phyloP scores from a whole-genome alignment of 345 rosid species.

The Eucalyptus sp. region DNA sequence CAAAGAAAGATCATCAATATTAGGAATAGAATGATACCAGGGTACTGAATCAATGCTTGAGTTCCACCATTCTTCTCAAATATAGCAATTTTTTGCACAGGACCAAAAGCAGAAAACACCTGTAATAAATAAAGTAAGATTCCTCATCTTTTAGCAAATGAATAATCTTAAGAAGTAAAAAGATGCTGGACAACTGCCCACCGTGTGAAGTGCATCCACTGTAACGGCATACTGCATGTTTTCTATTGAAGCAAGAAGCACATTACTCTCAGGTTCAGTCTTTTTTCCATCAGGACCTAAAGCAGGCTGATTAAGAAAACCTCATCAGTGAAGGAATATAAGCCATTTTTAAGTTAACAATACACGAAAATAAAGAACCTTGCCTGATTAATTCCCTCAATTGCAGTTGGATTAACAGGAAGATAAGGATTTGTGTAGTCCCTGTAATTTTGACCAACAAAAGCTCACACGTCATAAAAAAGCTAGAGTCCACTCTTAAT shows the following conservation, averaged over 20 bases:
- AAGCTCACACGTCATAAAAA: background rate
- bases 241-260: slow-evolving; percentile 90
- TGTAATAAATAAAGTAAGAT: slow-evolving; percentile 1
- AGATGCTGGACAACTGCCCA: slow-evolving; percentile 15
- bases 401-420: slow-evolving; percentile 94
- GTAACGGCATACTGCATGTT: slow-evolving; percentile 99
- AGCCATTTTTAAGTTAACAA: background rate
- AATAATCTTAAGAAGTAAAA: background rate
- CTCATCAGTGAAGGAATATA: background rate
- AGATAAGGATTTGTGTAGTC: slow-evolving; percentile 96
- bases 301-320: slow-evolving; percentile 35
- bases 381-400: slow-evolving; percentile 76
- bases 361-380: background rate
- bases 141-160: background rate
- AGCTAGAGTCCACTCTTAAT: background rate
- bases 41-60: slow-evolving; percentile 87
- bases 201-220: slow-evolving; percentile 82
- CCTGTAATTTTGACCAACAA: slow-evolving; percentile 24
- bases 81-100: slow-evolving; percentile 88
- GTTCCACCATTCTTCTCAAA: slow-evolving; percentile 97
- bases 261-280: slow-evolving; percentile 85
- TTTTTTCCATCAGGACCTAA: slow-evolving; percentile 89
- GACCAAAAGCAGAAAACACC: slow-evolving; percentile 90
- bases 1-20: background rate
- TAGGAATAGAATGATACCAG: slow-evolving; percentile 31